Conservation (phyloP, 441 rosid genomes). For the Jatropha podagrica region DNA sequence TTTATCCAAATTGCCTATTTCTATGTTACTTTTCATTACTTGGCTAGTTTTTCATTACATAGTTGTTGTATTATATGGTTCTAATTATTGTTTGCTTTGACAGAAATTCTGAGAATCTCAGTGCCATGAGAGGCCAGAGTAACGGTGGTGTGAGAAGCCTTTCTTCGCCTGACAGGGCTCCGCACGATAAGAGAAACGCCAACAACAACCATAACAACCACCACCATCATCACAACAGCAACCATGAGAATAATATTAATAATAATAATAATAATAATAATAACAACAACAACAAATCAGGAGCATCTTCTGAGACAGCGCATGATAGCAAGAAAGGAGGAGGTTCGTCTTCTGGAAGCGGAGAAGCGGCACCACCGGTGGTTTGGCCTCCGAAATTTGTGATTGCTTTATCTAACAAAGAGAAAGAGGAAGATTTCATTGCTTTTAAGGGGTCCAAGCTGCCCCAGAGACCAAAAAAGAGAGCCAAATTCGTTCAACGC, state of each 20-base stretch:
- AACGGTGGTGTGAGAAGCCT: constrained; percentile 51
- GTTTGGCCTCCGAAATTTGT: constrained; percentile 77
- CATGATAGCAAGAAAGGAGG: constrained; percentile 58
- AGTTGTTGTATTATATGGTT: not conserved
- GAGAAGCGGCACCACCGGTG: constrained; percentile 46
- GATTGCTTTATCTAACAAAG: constrained; percentile 71
- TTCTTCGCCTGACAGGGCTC: constrained; percentile 51
- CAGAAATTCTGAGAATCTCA: constrained; percentile 59
- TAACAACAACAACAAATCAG: constrained; percentile 41
- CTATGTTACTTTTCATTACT: constrained; percentile 4
- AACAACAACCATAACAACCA: constrained; percentile 24
- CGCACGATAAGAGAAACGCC: constrained; percentile 48
- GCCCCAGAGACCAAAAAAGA: constrained; percentile 77
- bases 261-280: constrained; percentile 38
- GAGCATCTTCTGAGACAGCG: constrained; percentile 57
- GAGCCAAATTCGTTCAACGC: constrained; percentile 73
- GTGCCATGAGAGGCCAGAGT: constrained; percentile 64
- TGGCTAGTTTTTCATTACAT: not conserved
- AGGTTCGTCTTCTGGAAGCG: constrained; percentile 61
- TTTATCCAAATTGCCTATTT: constrained; percentile 6
- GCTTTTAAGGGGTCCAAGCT: constrained; percentile 68
- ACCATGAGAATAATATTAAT: constrained; percentile 31
- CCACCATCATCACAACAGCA: constrained; percentile 17
- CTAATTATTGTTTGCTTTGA: not conserved
- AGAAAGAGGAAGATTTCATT: constrained; percentile 77